Percentiles rank a stretch among this genome's conserved stretches.
These are phyloP conservation scores for Phtheirospermum japonicum DNA, from an alignment of 257 asterid genomes.

Conservation along the genomic window DNA sequence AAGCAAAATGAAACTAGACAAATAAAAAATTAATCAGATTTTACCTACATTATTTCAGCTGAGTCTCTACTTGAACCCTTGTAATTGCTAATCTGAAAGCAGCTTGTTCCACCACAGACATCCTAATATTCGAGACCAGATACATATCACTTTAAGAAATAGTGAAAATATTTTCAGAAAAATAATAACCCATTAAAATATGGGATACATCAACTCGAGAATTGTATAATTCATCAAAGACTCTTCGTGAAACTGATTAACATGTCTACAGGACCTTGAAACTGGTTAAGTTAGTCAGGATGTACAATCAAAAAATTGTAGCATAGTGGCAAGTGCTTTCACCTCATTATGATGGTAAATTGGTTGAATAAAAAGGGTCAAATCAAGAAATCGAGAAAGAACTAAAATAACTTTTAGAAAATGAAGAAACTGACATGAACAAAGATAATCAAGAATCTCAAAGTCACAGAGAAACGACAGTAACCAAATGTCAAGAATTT, in stretches of 20 bases:
- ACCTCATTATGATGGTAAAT: no score
- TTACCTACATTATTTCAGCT: constrained; percentile 80
- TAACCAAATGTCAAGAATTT: neutral
- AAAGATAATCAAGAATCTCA: neutral
- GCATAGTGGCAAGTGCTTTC: no score
- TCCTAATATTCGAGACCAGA: constrained; percentile 48
- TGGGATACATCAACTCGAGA: neutral
- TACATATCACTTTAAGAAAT: constrained; percentile 5
- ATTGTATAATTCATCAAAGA: no score
- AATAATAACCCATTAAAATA: neutral
- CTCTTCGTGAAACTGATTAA: no score
- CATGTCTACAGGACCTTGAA: no score
- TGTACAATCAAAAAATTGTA: no score
- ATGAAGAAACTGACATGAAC: no score
- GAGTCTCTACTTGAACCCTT: constrained; percentile 46
- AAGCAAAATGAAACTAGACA: neutral
- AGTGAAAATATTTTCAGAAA: constrained; percentile 1
- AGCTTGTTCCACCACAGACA: constrained; percentile 67
- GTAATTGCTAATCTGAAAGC: constrained; percentile 76
- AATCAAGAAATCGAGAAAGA: no score
- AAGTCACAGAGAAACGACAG: neutral
- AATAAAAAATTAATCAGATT: constrained; percentile 5
- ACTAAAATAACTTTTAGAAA: no score
- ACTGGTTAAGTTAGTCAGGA: no score
- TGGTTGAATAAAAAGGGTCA: no score